Evolutionary conservation across 352 stramenopile genomes (phyloP).

Genomic region (Saprolegnia parasitica): DNA sequence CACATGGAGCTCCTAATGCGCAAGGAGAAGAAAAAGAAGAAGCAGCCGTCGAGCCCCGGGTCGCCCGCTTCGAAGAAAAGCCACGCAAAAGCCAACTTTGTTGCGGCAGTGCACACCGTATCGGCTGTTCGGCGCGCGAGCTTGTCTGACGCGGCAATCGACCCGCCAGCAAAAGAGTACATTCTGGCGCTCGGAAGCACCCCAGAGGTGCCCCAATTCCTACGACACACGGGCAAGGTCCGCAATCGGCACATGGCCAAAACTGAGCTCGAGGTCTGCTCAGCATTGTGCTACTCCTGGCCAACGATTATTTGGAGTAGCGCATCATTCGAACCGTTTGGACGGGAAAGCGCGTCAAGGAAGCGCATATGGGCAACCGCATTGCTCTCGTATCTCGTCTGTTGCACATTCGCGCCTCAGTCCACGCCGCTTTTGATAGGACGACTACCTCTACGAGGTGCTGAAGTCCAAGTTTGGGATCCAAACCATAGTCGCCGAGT

Average conservation of each 20-base stretch:
- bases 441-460: constrained; percentile 71
- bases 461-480: constrained; percentile 77
- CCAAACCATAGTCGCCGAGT: constrained; percentile 74
- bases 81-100: constrained; percentile 33
- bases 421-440: constrained; percentile 36
- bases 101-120: neutral
- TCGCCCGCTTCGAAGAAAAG: neutral
- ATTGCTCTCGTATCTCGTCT: constrained; percentile 11
- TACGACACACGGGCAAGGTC: constrained; percentile 72
- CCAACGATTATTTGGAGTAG: neutral
- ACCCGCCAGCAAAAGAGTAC: constrained; percentile 14
- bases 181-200: constrained; percentile 15
- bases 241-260: constrained; percentile 61
- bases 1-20: constrained; percentile 48
- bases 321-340: constrained; percentile 56
- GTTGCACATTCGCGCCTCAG: neutral
- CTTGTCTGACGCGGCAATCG: neutral
- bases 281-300: neutral
- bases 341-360: constrained; percentile 60
- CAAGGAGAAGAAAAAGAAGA: constrained; percentile 31
- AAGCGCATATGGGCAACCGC: constrained; percentile 35
- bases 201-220: constrained; percentile 47
- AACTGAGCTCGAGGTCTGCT: constrained; percentile 51
- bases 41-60: neutral
- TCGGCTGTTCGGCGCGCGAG: constrained; percentile 42